A percentile compares a stretch with the other conserved stretches of the same genome.
phyloP scores from a whole-genome alignment of 116 monocot species.

The Dioscorea cayenensis region DNA sequence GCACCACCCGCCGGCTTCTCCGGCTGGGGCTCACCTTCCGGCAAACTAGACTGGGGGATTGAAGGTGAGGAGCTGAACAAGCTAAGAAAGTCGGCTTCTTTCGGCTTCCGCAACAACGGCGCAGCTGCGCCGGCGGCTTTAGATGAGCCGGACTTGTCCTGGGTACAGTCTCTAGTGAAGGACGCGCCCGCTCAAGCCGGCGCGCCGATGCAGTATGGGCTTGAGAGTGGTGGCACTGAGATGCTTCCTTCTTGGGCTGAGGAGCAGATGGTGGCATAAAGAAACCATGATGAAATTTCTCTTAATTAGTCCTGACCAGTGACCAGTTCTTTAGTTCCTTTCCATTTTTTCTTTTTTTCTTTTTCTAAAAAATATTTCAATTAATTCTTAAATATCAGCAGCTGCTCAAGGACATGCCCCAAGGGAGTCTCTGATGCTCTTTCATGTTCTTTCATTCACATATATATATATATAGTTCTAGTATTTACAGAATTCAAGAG shows the following conservation, averaged over 20 bases:
- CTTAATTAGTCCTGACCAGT: not conserved
- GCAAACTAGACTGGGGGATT: constrained; percentile 85
- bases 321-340: constrained; percentile 7
- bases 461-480: not conserved
- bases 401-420: not conserved
- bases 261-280: constrained; percentile 40
- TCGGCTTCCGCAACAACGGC: constrained; percentile 36
- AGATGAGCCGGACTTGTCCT: constrained; percentile 35
- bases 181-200: constrained; percentile 18
- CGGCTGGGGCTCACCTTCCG: constrained; percentile 73
- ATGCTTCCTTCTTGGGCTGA: constrained; percentile 26
- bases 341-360: not conserved
- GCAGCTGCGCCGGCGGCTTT: not conserved
- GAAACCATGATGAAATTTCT: not conserved
- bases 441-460: constrained; percentile 9
- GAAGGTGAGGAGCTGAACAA: constrained; percentile 88
- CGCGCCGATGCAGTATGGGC: constrained; percentile 4
- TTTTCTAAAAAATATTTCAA: not conserved
- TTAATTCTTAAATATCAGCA: not conserved
- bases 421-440: not conserved
- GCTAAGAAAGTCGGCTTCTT: constrained; percentile 71
- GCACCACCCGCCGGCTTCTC: constrained; percentile 15
- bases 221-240: constrained; percentile 6
- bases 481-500: not conserved
- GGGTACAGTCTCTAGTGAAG: constrained; percentile 40